Evolutionary conservation across 805 yeast species (phyloP).

Genomic region (Candida endomychidarum): DNA sequence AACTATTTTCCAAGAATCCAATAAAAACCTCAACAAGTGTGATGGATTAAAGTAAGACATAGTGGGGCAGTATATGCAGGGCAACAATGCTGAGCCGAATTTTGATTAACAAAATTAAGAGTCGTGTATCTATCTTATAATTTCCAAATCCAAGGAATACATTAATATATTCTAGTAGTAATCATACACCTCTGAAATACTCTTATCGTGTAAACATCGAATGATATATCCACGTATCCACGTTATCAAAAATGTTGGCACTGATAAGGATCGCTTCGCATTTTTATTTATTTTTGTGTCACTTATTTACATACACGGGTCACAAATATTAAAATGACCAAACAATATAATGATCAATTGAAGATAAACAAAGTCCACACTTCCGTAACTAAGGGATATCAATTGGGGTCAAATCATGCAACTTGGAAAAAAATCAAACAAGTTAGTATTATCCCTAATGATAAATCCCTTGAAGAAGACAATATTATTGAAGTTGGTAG

Average conservation of each 20-base stretch:
- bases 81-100: too few relatives aligned
- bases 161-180: too few relatives aligned
- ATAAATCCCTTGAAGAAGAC: constrained; percentile 6
- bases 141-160: too few relatives aligned
- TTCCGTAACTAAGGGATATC: constrained; percentile 35
- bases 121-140: too few relatives aligned
- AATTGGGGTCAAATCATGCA: constrained; percentile 41
- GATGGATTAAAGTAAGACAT: too few relatives aligned
- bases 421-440: constrained; percentile 43
- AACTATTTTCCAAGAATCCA: too few relatives aligned
- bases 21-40: too few relatives aligned
- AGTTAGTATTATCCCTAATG: constrained; percentile 20
- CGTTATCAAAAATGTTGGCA: constrained; percentile 4
- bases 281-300: constrained; percentile 5
- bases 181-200: too few relatives aligned
- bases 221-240: too few relatives aligned
- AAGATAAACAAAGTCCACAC: constrained; percentile 26
- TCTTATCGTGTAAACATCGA: too few relatives aligned
- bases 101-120: too few relatives aligned
- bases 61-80: too few relatives aligned
- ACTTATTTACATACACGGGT: constrained; percentile 1
- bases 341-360: constrained; percentile 18
- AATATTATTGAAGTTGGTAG: constrained; percentile 27
- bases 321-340: constrained; percentile 2
- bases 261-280: constrained; percentile 8